phyloP scores from a whole-genome alignment of 2,329 filamentous ascomycete genomes.

The Fusarium austroafricanum region DNA sequence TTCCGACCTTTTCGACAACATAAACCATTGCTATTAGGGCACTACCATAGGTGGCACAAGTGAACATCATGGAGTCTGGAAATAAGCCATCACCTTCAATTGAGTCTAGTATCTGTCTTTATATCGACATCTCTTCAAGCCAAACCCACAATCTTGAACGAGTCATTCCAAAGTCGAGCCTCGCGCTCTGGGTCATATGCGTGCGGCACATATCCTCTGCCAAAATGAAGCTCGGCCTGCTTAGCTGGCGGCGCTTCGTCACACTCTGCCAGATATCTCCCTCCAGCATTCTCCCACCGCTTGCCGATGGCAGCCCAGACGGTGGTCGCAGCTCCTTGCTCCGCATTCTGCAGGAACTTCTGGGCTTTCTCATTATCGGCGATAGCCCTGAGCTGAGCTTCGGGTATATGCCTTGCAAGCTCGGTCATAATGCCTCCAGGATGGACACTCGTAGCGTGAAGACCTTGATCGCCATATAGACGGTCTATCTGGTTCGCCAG shows the following conservation, averaged over 20 bases:
- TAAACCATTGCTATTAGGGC: neutral
- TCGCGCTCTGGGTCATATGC: conserved; percentile 28
- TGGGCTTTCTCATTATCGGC: neutral
- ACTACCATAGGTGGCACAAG: neutral
- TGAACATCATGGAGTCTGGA: neutral
- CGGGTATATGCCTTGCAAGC: neutral
- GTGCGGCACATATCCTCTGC: conserved; percentile 14
- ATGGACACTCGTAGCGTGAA: conserved; percentile 57
- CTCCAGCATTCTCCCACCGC: conserved; percentile 34
- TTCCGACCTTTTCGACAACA: neutral
- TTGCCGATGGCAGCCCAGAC: conserved; percentile 39
- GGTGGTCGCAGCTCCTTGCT: conserved; percentile 40
- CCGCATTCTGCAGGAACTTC: conserved; percentile 12
- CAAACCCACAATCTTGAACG: conserved; percentile 31
- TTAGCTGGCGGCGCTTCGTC: conserved; percentile 7
- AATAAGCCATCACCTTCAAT: neutral
- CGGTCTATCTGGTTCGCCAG: conserved; percentile 64
- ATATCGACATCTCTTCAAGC: neutral
- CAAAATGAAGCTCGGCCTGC: neutral
- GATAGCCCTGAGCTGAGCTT: neutral
- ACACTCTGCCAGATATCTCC: conserved; percentile 31
- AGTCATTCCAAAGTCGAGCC: conserved; percentile 32
- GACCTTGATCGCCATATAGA: conserved; percentile 55
- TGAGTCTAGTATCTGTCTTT: neutral
- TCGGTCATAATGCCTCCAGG: conserved; percentile 58